phyloP scores from a whole-genome alignment of 768 basidiomycete species.

The Rhizopogon sp. region DNA sequence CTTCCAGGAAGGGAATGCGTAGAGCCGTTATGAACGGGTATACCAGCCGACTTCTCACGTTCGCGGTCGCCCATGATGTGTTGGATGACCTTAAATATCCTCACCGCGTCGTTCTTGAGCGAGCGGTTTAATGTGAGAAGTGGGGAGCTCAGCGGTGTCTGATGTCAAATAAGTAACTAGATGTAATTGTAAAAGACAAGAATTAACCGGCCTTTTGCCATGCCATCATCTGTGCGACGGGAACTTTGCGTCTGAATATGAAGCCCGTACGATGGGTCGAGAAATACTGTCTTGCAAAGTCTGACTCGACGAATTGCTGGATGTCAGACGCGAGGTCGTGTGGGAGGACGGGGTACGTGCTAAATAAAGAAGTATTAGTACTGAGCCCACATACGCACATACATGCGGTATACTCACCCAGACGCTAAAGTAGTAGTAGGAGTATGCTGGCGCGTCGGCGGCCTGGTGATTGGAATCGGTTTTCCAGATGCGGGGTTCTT shows the following conservation, averaged over 20 bases:
- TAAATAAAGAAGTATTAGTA: conserved; percentile 23
- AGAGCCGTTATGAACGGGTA: conserved; percentile 41
- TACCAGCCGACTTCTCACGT: conserved; percentile 52
- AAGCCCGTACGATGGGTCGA: conserved; percentile 88
- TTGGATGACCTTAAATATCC: conserved; percentile 85
- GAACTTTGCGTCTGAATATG: conserved; percentile 76
- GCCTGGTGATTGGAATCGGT: conserved; percentile 56
- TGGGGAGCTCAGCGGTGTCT: conserved; percentile 67
- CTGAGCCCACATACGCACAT: background rate
- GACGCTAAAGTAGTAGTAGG: conserved; percentile 50
- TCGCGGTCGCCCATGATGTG: conserved; percentile 93
- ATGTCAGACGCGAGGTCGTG: conserved; percentile 80
- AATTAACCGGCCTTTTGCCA: conserved; percentile 71
- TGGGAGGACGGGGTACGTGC: conserved; percentile 74
- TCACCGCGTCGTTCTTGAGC: conserved; percentile 73
- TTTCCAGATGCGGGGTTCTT: conserved; percentile 56
- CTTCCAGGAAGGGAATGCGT: conserved; percentile 42
- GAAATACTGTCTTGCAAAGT: conserved; percentile 85
- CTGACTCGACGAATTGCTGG: conserved; percentile 79
- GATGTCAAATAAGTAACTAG: conserved; percentile 1
- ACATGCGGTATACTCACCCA: conserved; percentile 43
- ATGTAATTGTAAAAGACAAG: background rate
- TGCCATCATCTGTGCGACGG: conserved; percentile 82
- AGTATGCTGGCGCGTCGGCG: conserved; percentile 20
- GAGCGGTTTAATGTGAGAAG: conserved; percentile 65